These are phyloP conservation scores for Monascus purpureus DNA, from an alignment of 495 filamentous ascomycete species.

Conservation along the genomic window DNA sequence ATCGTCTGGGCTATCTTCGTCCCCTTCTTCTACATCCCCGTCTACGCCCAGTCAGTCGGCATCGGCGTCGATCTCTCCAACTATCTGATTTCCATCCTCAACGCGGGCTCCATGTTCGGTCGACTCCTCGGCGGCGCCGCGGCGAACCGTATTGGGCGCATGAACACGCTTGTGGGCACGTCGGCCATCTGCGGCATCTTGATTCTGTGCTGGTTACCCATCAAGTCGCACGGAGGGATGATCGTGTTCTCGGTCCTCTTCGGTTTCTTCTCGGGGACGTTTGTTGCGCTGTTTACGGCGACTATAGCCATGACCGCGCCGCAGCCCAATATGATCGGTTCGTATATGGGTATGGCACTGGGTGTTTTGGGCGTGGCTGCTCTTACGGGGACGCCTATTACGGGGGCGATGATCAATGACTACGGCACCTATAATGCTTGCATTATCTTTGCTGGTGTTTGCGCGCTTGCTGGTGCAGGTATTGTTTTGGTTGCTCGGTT, in stretches of 20 bases:
- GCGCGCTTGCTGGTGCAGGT: conserved; percentile 5
- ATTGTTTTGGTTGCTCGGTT: conserved; percentile 5
- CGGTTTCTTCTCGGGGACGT: conserved; percentile 42
- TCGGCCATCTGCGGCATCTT: conserved; percentile 7
- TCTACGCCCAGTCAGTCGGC: conserved; percentile 5
- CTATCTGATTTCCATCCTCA: conserved; percentile 13
- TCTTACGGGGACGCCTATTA: conserved; percentile 16
- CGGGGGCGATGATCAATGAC: conserved; percentile 10
- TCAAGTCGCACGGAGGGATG: conserved; percentile 28
- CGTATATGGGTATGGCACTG: conserved; percentile 21
- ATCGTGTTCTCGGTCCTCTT: conserved; percentile 40
- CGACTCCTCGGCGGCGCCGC: conserved; percentile 9
- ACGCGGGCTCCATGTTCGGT: conserved; percentile 15
- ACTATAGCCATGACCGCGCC: conserved; percentile 10
- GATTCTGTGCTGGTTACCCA: conserved; percentile 30
- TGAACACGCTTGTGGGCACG: conserved; percentile 10
- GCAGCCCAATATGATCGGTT: conserved; percentile 33
- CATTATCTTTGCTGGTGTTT: conserved; percentile 9
- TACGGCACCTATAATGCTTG: conserved; percentile 9
- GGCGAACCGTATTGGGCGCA: conserved; percentile 13
- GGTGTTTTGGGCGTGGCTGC: conserved; percentile 8
- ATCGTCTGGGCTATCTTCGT: conserved; percentile 7
- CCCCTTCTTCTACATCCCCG: conserved; percentile 13
- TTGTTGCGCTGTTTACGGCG: conserved; percentile 29
- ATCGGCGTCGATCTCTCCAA: conserved; percentile 7